A percentile compares a stretch with the other conserved stretches of the same genome.
phyloP scores from a whole-genome alignment of 768 basidiomycete species.

The Tulasnella calospora region DNA sequence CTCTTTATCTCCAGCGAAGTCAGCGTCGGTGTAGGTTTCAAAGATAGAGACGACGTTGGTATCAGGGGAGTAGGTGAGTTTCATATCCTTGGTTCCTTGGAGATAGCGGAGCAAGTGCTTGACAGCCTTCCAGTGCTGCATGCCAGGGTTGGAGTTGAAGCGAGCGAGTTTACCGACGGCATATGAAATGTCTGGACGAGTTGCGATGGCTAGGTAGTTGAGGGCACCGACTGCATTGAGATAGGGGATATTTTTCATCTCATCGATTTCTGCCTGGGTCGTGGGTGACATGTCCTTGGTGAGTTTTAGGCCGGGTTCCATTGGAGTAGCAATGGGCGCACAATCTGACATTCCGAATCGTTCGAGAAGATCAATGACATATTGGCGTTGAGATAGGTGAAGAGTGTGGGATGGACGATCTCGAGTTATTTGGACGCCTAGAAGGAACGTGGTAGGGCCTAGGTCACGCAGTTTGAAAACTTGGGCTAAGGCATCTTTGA shows the following conservation, averaged over 20 bases:
- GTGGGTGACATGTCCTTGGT: conserved; percentile 37
- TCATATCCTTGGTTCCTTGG: too few species aligned
- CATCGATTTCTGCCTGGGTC: conserved; percentile 13
- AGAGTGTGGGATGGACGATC: conserved; percentile 24
- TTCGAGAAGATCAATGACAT: conserved; percentile 27
- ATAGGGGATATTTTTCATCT: conserved; percentile 30
- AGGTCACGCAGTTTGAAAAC: conserved; percentile 5
- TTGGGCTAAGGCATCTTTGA: conserved; percentile 27
- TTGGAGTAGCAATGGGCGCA: conserved; percentile 28
- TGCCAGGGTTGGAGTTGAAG: too few species aligned
- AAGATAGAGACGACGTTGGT: too few species aligned
- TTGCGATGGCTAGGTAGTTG: conserved; percentile 12
- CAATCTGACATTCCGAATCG: conserved; percentile 26
- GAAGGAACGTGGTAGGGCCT: conserved; percentile 20
- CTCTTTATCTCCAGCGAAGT: too few species aligned
- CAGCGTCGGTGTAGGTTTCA: too few species aligned
- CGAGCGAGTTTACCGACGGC: too few species aligned
- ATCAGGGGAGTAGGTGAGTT: too few species aligned
- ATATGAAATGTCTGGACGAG: too few species aligned
- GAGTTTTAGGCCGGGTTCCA: conserved; percentile 27
- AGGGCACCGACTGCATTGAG: conserved; percentile 18
- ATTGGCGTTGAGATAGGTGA: conserved; percentile 29
- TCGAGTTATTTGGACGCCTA: conserved; percentile 30
- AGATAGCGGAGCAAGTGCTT: too few species aligned
- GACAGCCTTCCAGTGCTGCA: too few species aligned